Conservation (phyloP, 2,329 filamentous ascomycete genomes). For the Ophiostoma fasciatum region DNA sequence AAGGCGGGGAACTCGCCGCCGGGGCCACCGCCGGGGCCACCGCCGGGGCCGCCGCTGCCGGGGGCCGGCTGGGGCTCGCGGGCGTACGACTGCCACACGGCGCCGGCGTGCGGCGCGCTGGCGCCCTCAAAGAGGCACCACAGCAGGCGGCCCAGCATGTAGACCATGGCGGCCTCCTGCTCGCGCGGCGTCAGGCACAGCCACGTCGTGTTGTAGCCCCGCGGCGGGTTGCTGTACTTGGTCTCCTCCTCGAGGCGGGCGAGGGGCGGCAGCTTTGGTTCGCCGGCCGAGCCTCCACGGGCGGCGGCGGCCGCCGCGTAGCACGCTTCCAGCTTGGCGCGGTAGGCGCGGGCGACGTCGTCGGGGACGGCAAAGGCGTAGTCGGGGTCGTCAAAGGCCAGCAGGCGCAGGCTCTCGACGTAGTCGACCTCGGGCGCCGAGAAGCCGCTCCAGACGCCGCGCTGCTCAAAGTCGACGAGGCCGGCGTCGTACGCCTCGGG, state of each 20-base stretch:
- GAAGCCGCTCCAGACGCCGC: conserved; percentile 48
- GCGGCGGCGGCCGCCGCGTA: conserved; percentile 13
- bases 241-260: conserved; percentile 8
- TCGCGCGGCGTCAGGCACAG: conserved; percentile 33
- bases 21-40: too few relatives aligned
- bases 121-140: conserved; percentile 50
- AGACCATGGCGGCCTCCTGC: conserved; percentile 43
- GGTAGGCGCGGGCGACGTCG: conserved; percentile 25
- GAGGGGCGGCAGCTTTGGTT: conserved; percentile 1
- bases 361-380: conserved; percentile 22
- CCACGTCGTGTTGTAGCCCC: conserved; percentile 43
- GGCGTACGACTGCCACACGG: conserved; percentile 44
- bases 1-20: conserved; percentile 45
- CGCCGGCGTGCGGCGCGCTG: conserved; percentile 39
- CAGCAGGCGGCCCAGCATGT: conserved; percentile 45
- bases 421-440: conserved; percentile 44
- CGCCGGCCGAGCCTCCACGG: not conserved
- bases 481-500: conserved; percentile 29
- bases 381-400: conserved; percentile 32
- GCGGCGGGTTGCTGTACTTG: conserved; percentile 30
- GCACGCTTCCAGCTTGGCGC: conserved; percentile 26
- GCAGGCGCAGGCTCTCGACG: conserved; percentile 40
- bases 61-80: conserved; percentile 38
- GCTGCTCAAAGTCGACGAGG: conserved; percentile 49
- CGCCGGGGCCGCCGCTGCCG: too few relatives aligned